Evolutionary conservation across 2,329 filamentous ascomycete genomes (phyloP).

Genomic region (Xenoacremonium recifei): DNA sequence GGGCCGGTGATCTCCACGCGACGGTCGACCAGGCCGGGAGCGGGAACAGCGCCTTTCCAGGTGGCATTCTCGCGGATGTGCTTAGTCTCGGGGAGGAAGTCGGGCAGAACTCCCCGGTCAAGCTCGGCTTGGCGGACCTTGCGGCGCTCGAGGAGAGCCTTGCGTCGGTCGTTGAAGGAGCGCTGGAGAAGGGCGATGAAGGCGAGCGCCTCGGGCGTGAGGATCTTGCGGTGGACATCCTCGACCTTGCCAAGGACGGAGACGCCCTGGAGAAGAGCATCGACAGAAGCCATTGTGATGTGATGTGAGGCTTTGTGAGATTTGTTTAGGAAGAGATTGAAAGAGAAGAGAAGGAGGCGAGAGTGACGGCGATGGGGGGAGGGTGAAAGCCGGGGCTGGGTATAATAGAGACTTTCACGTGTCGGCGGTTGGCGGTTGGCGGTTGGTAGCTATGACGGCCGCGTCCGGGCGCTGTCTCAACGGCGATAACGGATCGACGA

Average conservation of each 20-base stretch:
- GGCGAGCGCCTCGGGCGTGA: slow-evolving; percentile 83
- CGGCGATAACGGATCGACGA: slow-evolving; percentile 1
- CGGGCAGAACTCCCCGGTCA: slow-evolving; percentile 82
- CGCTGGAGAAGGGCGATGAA: slow-evolving; percentile 95
- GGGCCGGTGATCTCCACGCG: slow-evolving; percentile 97
- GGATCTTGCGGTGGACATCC: slow-evolving; percentile 81
- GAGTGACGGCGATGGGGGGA: slow-evolving; percentile 3
- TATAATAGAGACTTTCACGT: slow-evolving; percentile 31
- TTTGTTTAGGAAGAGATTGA: slow-evolving; percentile 4
- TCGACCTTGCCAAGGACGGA: slow-evolving; percentile 78
- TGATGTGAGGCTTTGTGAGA: slow-evolving; percentile 13
- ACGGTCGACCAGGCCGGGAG: slow-evolving; percentile 88
- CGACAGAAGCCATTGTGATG: slow-evolving; percentile 63
- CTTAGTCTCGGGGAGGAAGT: slow-evolving; percentile 94
- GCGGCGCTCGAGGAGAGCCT: slow-evolving; percentile 83
- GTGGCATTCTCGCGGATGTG: slow-evolving; percentile 91
- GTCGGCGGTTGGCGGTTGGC: slow-evolving; percentile 28
- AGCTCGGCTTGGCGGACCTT: slow-evolving; percentile 86
- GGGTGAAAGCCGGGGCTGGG: slow-evolving; percentile 10
- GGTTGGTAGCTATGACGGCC: too few species aligned
- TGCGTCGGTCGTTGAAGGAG: slow-evolving; percentile 88
- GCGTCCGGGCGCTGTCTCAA: too few species aligned
- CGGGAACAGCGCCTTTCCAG: slow-evolving; percentile 90
- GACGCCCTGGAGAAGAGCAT: slow-evolving; percentile 83
- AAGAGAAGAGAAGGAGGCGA: slow-evolving; percentile 6